These are phyloP conservation scores for Aristolochia contorta DNA, from an alignment of 164 flowering plant species.

Conservation along the genomic window DNA sequence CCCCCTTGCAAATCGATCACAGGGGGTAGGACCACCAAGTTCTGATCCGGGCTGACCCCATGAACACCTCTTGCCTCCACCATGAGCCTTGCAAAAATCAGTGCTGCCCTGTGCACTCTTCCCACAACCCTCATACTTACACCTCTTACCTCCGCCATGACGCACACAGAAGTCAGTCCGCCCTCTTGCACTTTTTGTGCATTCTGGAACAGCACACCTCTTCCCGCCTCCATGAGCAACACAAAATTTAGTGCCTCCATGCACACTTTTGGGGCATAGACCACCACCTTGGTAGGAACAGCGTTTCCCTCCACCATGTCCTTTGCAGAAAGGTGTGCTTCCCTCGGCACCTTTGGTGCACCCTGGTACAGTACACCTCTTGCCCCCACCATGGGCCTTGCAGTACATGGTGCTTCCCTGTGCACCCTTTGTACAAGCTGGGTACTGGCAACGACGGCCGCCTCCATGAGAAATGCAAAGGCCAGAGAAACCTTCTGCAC, in stretches of 20 bases:
- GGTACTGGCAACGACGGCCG: conserved; percentile 71
- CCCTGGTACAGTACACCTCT: conserved; percentile 64
- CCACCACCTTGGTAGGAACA: conserved; percentile 76
- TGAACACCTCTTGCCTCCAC: conserved; percentile 86
- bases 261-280: conserved; percentile 74
- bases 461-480: conserved; percentile 98
- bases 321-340: conserved; percentile 85
- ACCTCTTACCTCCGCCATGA: conserved; percentile 95
- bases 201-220: conserved; percentile 73
- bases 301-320: conserved; percentile 95
- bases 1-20: conserved; percentile 80
- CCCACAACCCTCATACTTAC: conserved; percentile 65
- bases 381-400: conserved; percentile 95
- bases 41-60: conserved; percentile 77
- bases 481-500: conserved; percentile 93
- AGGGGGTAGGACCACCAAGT: conserved; percentile 40
- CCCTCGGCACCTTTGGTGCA: conserved; percentile 97
- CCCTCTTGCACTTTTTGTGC: conserved; percentile 95
- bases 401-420: conserved; percentile 95
- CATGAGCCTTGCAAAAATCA: conserved; percentile 89
- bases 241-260: conserved; percentile 81
- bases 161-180: conserved; percentile 80
- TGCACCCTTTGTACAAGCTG: conserved; percentile 76
- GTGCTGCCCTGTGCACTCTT: conserved; percentile 97
- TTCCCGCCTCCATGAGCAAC: conserved; percentile 97